Evolutionary conservation across 441 rosid genomes (phyloP), one percentile per base, ranked within the genome.

Genomic region (Cnidoscolus chayamansa): DNA sequence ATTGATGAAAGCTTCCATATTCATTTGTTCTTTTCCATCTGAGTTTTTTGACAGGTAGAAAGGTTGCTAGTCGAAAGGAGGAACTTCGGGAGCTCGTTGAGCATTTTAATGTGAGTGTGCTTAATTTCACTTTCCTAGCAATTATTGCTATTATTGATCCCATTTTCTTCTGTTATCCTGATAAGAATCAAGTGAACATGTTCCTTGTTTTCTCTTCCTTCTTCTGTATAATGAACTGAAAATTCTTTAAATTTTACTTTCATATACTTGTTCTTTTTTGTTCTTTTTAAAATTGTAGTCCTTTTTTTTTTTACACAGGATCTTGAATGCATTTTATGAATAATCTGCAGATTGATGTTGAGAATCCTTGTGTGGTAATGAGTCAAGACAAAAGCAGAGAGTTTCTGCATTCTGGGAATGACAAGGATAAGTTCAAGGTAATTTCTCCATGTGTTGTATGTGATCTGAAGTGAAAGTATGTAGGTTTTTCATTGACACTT

Each of bases 331-430:
- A 15, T 53, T 45, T 13, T 30, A 11, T 68, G 66, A n/a, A 57
- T 58, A 71, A 63, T 37, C 0, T 71, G 68, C 82, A 90, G 98
- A 95, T 95, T 85, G 98, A 95, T 81, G 96, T 95, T 65, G 98
- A 95, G 83, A 95, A 95, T 81, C 99, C 99, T 3, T 95, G 99
- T 69, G 98, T 95, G 17, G 76, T 95, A 67, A 95, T 95, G 99
- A 91, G 91, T 78, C 99, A 95, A 85, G 99, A 95, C 83, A 93
- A 89, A 83, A 95, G 99, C 86, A 89, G 99, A 79, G 99, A 95
- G 75, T 95, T 93, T 69, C 74, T 95, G 70, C 98, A 95, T 85
- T 95, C 98, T 66, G 99, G 99, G 55, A 91, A 91, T 78, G 94
- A 88, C 81, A 93, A 83, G 77, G 99, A 95, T 71, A 93, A 91